Percentiles rank a stretch among this genome's conserved stretches.
Conservation (phyloP, 805 yeast genomes). For the Kuraishia floccosa region DNA sequence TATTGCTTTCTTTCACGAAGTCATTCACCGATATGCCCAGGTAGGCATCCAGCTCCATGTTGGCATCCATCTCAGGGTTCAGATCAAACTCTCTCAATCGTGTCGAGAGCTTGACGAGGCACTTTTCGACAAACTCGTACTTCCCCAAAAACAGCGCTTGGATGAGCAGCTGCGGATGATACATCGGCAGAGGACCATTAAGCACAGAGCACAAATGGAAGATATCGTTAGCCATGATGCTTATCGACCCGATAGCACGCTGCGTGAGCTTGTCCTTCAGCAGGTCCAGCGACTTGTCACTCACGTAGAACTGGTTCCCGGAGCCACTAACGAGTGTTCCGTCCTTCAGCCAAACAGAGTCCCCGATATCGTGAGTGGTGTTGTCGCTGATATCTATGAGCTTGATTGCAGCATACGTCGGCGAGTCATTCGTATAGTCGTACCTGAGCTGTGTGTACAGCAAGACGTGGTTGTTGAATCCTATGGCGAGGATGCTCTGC, state of each 20-base stretch:
- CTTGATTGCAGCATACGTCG: slow-evolving; percentile 69
- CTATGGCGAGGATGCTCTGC: slow-evolving; percentile 71
- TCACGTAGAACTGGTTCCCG: slow-evolving; percentile 82
- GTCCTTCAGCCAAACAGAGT: slow-evolving; percentile 74
- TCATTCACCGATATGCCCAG: slow-evolving; percentile 11
- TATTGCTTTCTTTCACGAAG: neutral
- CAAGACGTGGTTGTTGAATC: slow-evolving; percentile 52
- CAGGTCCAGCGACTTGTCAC: slow-evolving; percentile 56
- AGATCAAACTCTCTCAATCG: slow-evolving; percentile 44
- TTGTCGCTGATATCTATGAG: slow-evolving; percentile 57
- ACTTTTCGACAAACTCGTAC: slow-evolving; percentile 37
- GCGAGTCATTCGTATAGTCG: slow-evolving; percentile 75
- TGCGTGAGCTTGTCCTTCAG: slow-evolving; percentile 35
- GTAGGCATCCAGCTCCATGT: slow-evolving; percentile 10
- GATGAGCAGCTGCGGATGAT: slow-evolving; percentile 81
- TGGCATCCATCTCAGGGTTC: slow-evolving; percentile 11
- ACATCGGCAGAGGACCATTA: slow-evolving; percentile 83
- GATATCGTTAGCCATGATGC: slow-evolving; percentile 40
- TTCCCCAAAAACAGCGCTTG: slow-evolving; percentile 63
- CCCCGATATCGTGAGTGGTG: slow-evolving; percentile 79
- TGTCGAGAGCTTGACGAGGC: slow-evolving; percentile 42
- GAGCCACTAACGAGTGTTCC: slow-evolving; percentile 76
- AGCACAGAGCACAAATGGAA: slow-evolving; percentile 64
- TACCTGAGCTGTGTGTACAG: slow-evolving; percentile 76
- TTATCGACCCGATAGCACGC: slow-evolving; percentile 46